These are phyloP conservation scores for Tritrichomonas musculus DNA, from an alignment of 208 protist species.

Conservation along the genomic window DNA sequence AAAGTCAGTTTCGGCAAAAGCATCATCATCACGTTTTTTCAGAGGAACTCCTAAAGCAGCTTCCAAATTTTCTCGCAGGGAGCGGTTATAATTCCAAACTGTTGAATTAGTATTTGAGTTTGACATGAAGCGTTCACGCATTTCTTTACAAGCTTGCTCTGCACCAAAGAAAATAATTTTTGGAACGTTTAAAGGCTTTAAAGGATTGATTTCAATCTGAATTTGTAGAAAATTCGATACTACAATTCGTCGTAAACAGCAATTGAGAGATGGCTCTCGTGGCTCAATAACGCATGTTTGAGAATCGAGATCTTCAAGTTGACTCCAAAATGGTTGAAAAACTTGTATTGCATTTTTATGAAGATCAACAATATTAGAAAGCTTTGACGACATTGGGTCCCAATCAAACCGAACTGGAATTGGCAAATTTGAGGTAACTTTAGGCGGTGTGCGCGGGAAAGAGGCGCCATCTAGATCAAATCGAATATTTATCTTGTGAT, in stretches of 20 bases:
- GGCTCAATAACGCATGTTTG: slow-evolving; percentile 22
- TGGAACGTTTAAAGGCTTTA: background rate
- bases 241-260: background rate
- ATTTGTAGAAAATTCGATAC: background rate
- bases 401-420: background rate
- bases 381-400: background rate
- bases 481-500: background rate
- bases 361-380: background rate
- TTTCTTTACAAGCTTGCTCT: background rate
- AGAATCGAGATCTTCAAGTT: background rate
- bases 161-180: background rate
- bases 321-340: background rate
- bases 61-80: background rate
- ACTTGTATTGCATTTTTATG: background rate
- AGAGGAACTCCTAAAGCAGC: background rate
- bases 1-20: background rate
- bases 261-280: slow-evolving; percentile 1
- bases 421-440: background rate
- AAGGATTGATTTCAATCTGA: background rate
- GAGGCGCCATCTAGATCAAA: background rate
- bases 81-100: background rate
- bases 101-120: background rate
- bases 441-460: background rate
- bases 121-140: background rate
- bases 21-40: background rate